Conservation (phyloP, 345 rosid genomes). For the Eucalyptus cloeziana region DNA sequence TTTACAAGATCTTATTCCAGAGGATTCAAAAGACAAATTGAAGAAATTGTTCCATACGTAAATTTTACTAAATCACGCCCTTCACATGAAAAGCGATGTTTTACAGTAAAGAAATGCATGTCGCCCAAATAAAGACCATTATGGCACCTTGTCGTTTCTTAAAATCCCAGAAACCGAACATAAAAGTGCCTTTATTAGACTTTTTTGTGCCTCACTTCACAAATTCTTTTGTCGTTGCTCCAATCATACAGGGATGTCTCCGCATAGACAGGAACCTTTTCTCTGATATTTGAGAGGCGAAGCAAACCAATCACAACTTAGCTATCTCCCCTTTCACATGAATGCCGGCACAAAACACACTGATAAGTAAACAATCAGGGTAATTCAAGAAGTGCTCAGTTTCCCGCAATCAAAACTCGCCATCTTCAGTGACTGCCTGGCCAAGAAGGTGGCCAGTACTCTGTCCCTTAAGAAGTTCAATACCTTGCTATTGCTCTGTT, state of each 20-base stretch:
- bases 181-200: neutral
- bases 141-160: neutral
- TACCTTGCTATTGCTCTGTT: conserved; percentile 1
- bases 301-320: neutral
- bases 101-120: neutral
- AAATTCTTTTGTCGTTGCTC: neutral
- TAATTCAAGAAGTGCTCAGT: neutral
- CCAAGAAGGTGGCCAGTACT: neutral
- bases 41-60: neutral
- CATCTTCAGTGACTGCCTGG: neutral
- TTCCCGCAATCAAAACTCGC: conserved; percentile 20
- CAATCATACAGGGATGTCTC: neutral
- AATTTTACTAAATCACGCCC: neutral
- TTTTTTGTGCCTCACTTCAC: neutral
- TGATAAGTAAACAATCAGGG: neutral
- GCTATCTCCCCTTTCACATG: neutral
- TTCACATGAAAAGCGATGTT: neutral
- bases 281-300: conserved; percentile 19
- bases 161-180: neutral
- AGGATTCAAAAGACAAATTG: neutral
- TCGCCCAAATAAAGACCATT: neutral
- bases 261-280: neutral
- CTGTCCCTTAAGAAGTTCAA: conserved; percentile 8
- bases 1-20: neutral
- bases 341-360: neutral